A percentile compares a stretch with the other conserved stretches of the same genome.
Conservation (phyloP, 768 basidiomycete genomes). For the Leccinellum rugosiceps region DNA sequence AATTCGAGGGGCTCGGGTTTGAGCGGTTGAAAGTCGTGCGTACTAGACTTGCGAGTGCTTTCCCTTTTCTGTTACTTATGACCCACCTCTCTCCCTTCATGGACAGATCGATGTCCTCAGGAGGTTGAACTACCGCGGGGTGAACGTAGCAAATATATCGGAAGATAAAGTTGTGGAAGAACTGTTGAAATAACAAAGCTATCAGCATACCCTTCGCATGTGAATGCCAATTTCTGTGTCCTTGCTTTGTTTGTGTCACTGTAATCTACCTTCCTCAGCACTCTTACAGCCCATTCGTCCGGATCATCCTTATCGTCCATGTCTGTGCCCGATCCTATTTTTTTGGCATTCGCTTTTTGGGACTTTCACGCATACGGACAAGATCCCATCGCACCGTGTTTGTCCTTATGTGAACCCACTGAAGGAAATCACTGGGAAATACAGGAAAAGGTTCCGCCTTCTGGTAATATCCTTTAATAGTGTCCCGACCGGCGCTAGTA, state of each 20-base stretch:
- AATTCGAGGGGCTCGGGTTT: constrained; percentile 83
- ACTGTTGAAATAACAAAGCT: constrained; percentile 56
- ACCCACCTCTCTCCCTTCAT: not conserved
- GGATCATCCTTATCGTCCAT: constrained; percentile 14
- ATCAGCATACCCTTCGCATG: constrained; percentile 26
- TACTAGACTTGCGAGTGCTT: constrained; percentile 16
- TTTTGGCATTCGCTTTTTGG: not conserved
- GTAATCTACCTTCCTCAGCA: constrained; percentile 21
- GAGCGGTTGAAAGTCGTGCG: constrained; percentile 80
- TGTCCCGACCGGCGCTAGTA: not conserved
- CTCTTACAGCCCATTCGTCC: constrained; percentile 12
- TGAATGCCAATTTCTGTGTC: constrained; percentile 25
- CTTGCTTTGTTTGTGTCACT: constrained; percentile 23
- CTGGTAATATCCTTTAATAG: not conserved
- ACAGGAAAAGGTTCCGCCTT: not conserved
- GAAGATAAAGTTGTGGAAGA: constrained; percentile 88
- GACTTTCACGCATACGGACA: constrained; percentile 2
- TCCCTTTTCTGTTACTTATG: not conserved
- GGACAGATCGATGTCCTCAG: constrained; percentile 82
- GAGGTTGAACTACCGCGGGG: constrained; percentile 82
- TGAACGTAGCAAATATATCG: constrained; percentile 73
- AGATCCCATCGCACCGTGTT: constrained; percentile 7
- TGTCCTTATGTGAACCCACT: constrained; percentile 6
- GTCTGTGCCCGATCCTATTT: constrained; percentile 7
- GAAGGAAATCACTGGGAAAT: not conserved